Conservation (phyloP, 2,329 filamentous ascomycete genomes). For the Furcasterigmium sp. region DNA sequence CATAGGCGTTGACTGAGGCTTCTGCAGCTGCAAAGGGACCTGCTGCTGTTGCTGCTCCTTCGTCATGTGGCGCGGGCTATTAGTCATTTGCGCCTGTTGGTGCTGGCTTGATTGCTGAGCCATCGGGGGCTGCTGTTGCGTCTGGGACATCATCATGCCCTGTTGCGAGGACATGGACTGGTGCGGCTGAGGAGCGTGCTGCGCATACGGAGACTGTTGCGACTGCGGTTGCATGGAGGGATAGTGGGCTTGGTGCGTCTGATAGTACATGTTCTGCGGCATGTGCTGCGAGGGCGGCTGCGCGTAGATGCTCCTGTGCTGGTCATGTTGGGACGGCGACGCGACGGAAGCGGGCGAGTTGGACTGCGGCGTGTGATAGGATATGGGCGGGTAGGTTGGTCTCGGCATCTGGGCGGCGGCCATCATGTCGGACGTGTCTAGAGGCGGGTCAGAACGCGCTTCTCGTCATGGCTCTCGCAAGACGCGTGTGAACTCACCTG, state of each 20-base stretch:
- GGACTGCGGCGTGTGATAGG: slow-evolving; percentile 89
- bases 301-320: slow-evolving; percentile 81
- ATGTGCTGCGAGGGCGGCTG: slow-evolving; percentile 74
- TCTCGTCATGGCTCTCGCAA: neutral
- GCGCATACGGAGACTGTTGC: slow-evolving; percentile 54
- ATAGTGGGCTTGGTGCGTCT: slow-evolving; percentile 54
- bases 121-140: slow-evolving; percentile 52
- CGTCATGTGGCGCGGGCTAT: slow-evolving; percentile 57
- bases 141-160: slow-evolving; percentile 62
- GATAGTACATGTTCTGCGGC: slow-evolving; percentile 76
- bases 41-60: slow-evolving; percentile 60
- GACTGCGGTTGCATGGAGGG: slow-evolving; percentile 62
- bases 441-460: slow-evolving; percentile 11
- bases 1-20: slow-evolving; percentile 40
- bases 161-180: slow-evolving; percentile 59
- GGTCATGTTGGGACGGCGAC: slow-evolving; percentile 83
- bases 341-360: slow-evolving; percentile 92
- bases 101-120: slow-evolving; percentile 40
- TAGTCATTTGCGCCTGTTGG: slow-evolving; percentile 49
- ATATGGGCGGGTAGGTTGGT: slow-evolving; percentile 79
- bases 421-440: slow-evolving; percentile 62
- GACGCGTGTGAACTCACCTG: slow-evolving; percentile 55
- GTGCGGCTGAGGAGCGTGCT: slow-evolving; percentile 47
- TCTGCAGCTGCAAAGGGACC: slow-evolving; percentile 56
- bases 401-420: slow-evolving; percentile 65